Base-by-base conservation (phyloP, 2,329 filamentous ascomycete species). In the Epichloe sibirici region DNA sequence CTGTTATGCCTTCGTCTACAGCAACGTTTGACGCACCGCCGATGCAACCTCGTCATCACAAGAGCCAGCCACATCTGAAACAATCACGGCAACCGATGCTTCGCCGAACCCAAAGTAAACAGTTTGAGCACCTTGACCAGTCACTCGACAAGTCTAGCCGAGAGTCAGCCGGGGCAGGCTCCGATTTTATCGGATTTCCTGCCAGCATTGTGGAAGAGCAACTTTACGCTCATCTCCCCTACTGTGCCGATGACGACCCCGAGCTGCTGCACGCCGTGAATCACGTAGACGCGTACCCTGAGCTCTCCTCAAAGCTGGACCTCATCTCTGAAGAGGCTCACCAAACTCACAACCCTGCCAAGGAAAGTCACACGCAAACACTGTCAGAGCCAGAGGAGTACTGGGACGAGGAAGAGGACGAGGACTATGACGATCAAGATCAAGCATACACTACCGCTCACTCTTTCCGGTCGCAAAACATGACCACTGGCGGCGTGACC, bases 401-500 rank as follows among this genome's bases (percentile, higher is more conserved):
- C 60, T 89, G 83, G 84, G 83, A 88, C 15, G 86, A 90, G 17
- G 85, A 86, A 15, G 85, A 91, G 28, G 86, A 87, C 12, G 88
- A 90, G 57, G 74, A 72, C 42, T 79, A 78, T 57, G 77, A 81
- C 45, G 78, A 81, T 59, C 67, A 71, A 43, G 66, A 71, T 31
- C 85, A 85, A 54, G 90, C 86, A 23, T 88, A 87, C 53, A 83
- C 83, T 25, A 93, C 88, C 2, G 83, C 87, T 40, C 83, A 85
- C 59, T 90, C 88, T 11, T 81, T 82, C 57, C 78, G 81, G 23
- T 88, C 90, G 49, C 86, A 87, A 45, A 78, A 81, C 58, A 70
- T 77, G 59, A 80, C 76, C 9, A 74, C 73, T 4, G 69, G 71
- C 28, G 74, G 74, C 49, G 68, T 70, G 17, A 79, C 77, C 0